These are phyloP conservation scores for Sequoia sempervirens DNA, from an alignment of 75 land plant species.

Conservation along the genomic window DNA sequence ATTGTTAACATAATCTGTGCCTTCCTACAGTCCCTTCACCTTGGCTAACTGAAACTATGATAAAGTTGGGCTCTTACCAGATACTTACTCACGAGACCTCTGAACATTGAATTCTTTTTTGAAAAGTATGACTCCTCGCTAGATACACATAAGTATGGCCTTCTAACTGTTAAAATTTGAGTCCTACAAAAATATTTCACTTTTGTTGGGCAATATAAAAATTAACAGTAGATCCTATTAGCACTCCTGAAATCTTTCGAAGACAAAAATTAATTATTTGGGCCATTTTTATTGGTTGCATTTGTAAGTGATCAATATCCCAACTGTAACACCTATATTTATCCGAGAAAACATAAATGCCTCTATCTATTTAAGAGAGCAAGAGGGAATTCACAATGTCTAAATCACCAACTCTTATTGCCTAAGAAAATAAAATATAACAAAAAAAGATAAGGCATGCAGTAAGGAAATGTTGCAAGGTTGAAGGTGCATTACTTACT, in stretches of 20 bases:
- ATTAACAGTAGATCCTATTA: not conserved
- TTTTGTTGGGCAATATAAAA: not conserved
- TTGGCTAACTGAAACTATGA: not conserved
- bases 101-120: not conserved
- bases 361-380: not conserved
- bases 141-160: not conserved
- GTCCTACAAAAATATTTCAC: not conserved
- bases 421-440: not conserved
- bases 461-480: not conserved
- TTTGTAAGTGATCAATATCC: not conserved
- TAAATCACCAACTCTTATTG: not conserved
- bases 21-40: not conserved
- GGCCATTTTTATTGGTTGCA: not conserved
- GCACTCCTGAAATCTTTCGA: not conserved
- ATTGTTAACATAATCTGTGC: not conserved
- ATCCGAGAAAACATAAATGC: not conserved
- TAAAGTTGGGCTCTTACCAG: not conserved
- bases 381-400: not conserved
- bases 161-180: not conserved
- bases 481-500: constrained; percentile 46
- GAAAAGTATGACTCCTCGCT: not conserved
- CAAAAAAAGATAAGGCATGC: not conserved
- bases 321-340: not conserved
- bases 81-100: not conserved
- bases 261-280: not conserved